phyloP scores from a whole-genome alignment of 495 filamentous ascomycete species.

The Podospora appendiculata region DNA sequence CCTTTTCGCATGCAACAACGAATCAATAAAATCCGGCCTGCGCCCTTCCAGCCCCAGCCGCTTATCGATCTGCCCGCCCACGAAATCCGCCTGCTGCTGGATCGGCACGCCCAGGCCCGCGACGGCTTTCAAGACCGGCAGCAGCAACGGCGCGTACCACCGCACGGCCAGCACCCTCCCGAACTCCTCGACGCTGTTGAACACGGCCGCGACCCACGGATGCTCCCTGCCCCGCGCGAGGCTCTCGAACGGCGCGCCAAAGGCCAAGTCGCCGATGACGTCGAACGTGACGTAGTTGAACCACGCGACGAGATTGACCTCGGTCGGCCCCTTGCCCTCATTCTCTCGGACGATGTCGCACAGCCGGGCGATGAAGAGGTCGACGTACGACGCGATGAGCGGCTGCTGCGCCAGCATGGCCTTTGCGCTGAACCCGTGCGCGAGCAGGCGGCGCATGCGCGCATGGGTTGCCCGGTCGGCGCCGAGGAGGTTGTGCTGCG shows the following conservation, averaged over 20 bases:
- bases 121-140: not conserved
- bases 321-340: not conserved
- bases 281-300: slow-evolving; percentile 53
- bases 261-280: slow-evolving; percentile 50
- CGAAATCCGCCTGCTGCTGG: slow-evolving; percentile 15
- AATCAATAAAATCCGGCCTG: slow-evolving; percentile 35
- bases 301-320: slow-evolving; percentile 35
- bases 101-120: not conserved
- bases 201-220: slow-evolving; percentile 31
- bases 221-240: slow-evolving; percentile 26
- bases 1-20: slow-evolving; percentile 15
- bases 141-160: not conserved
- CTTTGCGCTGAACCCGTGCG: slow-evolving; percentile 44
- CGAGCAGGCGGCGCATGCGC: slow-evolving; percentile 32
- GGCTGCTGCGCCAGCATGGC: slow-evolving; percentile 34
- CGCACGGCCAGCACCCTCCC: not conserved
- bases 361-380: slow-evolving; percentile 33
- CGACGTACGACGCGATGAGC: slow-evolving; percentile 28
- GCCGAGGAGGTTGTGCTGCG: slow-evolving; percentile 18
- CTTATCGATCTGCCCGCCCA: slow-evolving; percentile 15
- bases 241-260: slow-evolving; percentile 50
- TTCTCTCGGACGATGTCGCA: slow-evolving; percentile 8
- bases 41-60: slow-evolving; percentile 15
- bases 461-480: slow-evolving; percentile 29
- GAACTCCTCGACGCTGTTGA: slow-evolving; percentile 1